These are phyloP conservation scores for Candida xyloterini DNA, from an alignment of 805 yeast species.

Conservation along the genomic window DNA sequence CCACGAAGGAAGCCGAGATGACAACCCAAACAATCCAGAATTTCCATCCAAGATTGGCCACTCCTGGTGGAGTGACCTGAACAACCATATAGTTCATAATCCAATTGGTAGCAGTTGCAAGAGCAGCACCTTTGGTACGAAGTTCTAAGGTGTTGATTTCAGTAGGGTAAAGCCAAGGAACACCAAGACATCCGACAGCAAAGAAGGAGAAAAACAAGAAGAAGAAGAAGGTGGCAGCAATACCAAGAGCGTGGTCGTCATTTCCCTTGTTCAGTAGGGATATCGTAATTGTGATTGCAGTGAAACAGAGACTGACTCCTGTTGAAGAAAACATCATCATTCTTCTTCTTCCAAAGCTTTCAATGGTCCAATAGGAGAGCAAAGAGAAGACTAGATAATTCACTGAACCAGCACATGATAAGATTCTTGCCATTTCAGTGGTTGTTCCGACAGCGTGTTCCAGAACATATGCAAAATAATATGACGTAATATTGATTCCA, in stretches of 20 bases:
- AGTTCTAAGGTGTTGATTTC: conserved; percentile 27
- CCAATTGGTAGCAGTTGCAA: conserved; percentile 31
- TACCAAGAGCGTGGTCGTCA: conserved; percentile 30
- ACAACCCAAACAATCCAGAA: conserved; percentile 17
- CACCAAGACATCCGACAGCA: conserved; percentile 27
- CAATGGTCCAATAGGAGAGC: conserved; percentile 31
- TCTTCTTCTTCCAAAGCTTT: conserved; percentile 43
- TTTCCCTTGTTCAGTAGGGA: conserved; percentile 23
- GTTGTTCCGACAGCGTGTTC: conserved; percentile 33
- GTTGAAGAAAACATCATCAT: conserved; percentile 34
- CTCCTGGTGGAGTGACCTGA: conserved; percentile 14
- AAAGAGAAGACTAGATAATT: conserved; percentile 21
- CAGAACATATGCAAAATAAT: conserved; percentile 14
- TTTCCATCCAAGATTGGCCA: conserved; percentile 15
- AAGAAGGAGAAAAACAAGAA: conserved; percentile 37
- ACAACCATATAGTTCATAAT: conserved; percentile 15
- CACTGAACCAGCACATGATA: conserved; percentile 29
- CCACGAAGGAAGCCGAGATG: conserved; percentile 14
- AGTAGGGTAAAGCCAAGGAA: conserved; percentile 26
- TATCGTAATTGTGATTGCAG: conserved; percentile 33
- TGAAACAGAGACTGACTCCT: conserved; percentile 43
- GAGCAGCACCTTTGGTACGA: conserved; percentile 29
- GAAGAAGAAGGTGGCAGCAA: conserved; percentile 35
- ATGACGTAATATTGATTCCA: conserved; percentile 34
- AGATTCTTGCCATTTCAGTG: conserved; percentile 37